A percentile compares a stretch with the other conserved stretches of the same genome.
phyloP scores from a whole-genome alignment of 371 early-diverging fungal species.

The Apophysomyces sp. region DNA sequence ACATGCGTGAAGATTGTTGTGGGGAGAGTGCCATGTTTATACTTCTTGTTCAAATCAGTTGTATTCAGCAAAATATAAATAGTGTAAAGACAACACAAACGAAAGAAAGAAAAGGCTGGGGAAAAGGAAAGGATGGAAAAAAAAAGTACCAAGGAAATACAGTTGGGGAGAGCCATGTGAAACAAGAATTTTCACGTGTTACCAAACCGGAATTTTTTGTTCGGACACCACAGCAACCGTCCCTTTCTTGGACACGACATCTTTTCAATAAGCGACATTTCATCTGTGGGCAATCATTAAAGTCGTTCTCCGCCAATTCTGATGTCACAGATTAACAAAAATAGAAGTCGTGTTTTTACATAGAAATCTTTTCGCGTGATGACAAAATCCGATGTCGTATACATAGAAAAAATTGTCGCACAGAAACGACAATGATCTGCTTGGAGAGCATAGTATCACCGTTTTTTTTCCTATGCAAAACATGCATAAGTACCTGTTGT shows the following conservation, averaged over 20 bases:
- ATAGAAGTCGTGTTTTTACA: no score
- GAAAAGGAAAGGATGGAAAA: slow-evolving; percentile 12
- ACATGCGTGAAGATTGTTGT: slow-evolving; percentile 29
- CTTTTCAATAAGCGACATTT: not conserved
- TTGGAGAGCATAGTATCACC: no score
- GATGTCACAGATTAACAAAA: no score
- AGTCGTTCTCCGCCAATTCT: no score
- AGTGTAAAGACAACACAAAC: not conserved
- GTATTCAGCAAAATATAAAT: not conserved
- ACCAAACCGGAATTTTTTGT: not conserved
- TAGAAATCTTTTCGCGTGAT: no score
- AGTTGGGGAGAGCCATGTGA: slow-evolving; percentile 12
- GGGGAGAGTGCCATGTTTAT: slow-evolving; percentile 9
- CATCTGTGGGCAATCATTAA: no score
- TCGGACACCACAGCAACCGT: slow-evolving; percentile 6
- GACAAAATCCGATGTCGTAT: no score
- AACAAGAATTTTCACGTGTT: slow-evolving; percentile 11
- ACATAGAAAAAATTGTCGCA: no score
- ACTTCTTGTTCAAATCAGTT: slow-evolving; percentile 5
- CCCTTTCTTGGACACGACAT: slow-evolving; percentile 10
- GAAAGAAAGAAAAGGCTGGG: slow-evolving; percentile 5
- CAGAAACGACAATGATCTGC: no score
- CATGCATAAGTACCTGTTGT: no score
- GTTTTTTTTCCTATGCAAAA: no score
- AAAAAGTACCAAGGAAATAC: slow-evolving; percentile 6